These are phyloP conservation scores for Ascochyta fabae DNA, from an alignment of 2,329 filamentous ascomycete species.

Conservation along the genomic window DNA sequence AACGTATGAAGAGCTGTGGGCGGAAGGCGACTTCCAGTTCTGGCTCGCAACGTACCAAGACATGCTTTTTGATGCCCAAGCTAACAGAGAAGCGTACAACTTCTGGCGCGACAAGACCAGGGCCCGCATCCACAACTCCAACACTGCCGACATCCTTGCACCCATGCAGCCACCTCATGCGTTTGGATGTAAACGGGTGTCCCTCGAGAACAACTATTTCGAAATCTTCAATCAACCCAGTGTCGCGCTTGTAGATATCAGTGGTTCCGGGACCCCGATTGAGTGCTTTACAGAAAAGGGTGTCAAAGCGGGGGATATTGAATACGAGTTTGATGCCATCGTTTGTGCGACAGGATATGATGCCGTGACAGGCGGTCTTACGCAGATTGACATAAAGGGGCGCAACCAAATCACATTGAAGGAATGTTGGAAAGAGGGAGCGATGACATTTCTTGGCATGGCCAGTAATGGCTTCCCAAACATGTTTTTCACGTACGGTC, in stretches of 20 bases:
- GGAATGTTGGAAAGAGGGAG: too few relatives aligned
- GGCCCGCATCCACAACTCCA: slow-evolving; percentile 43
- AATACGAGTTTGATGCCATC: slow-evolving; percentile 61
- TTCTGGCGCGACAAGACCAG: slow-evolving; percentile 53
- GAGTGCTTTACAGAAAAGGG: slow-evolving; percentile 55
- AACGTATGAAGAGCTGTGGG: slow-evolving; percentile 29
- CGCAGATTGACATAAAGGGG: too few relatives aligned
- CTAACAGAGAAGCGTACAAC: slow-evolving; percentile 52
- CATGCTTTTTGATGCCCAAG: slow-evolving; percentile 43
- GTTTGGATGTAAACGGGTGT: slow-evolving; percentile 33
- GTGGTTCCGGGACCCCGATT: slow-evolving; percentile 49
- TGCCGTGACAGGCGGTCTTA: slow-evolving; percentile 28
- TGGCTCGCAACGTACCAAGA: slow-evolving; percentile 44
- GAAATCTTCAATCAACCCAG: slow-evolving; percentile 52
- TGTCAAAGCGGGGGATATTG: slow-evolving; percentile 54
- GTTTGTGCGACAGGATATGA: slow-evolving; percentile 56
- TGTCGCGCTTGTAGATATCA: slow-evolving; percentile 55
- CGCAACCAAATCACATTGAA: too few relatives aligned
- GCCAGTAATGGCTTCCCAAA: slow-evolving; percentile 13
- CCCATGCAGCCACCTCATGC: slow-evolving; percentile 42
- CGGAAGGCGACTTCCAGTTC: slow-evolving; percentile 30
- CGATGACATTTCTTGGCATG: slow-evolving; percentile 9
- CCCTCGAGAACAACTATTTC: slow-evolving; percentile 41
- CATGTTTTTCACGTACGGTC: slow-evolving; percentile 57
- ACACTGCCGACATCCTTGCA: slow-evolving; percentile 50